A percentile compares a stretch with the other conserved stretches of the same genome.
Evolutionary conservation across 2,329 filamentous ascomycete species (phyloP).

Genomic region (Fusarium sp.): DNA sequence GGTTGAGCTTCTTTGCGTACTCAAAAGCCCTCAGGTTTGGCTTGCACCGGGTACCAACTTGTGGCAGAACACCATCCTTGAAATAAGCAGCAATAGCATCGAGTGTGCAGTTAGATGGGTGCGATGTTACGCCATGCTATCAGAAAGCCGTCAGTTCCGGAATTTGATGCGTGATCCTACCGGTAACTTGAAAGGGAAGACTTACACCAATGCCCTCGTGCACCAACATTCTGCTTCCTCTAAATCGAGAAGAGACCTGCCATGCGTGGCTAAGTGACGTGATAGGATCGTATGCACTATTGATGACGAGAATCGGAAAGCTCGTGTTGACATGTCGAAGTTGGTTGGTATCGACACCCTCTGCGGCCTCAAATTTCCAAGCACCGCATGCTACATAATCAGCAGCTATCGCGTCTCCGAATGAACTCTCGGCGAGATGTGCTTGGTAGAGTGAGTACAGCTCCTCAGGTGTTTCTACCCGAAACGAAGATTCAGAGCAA

Average conservation of each 20-base stretch:
- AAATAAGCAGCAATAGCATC: slow-evolving; percentile 31
- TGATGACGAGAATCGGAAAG: slow-evolving; percentile 38
- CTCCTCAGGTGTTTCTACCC: slow-evolving; percentile 22
- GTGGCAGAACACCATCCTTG: slow-evolving; percentile 15
- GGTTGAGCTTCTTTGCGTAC: background rate
- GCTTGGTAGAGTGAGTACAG: slow-evolving; percentile 25
- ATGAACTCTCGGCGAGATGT: slow-evolving; percentile 30
- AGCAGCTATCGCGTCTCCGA: slow-evolving; percentile 27
- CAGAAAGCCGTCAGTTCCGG: background rate
- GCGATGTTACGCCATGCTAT: slow-evolving; percentile 35
- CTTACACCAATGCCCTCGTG: slow-evolving; percentile 46
- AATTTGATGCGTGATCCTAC: fast-evolving
- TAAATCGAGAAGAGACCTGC: slow-evolving; percentile 36
- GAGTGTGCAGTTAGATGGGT: slow-evolving; percentile 28
- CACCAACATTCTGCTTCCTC: slow-evolving; percentile 34
- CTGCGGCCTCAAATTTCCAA: slow-evolving; percentile 39
- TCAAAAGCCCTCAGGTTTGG: slow-evolving; percentile 31
- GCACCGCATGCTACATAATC: slow-evolving; percentile 19
- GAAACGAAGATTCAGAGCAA: slow-evolving; percentile 34
- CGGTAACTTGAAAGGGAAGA: background rate
- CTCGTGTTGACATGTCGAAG: slow-evolving; percentile 41
- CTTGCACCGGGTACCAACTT: slow-evolving; percentile 24
- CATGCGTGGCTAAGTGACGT: slow-evolving; percentile 36
- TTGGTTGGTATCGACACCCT: slow-evolving; percentile 23
- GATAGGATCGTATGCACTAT: slow-evolving; percentile 42